Conservation (phyloP, 768 basidiomycete species). For the Trametes sanguinea region DNA sequence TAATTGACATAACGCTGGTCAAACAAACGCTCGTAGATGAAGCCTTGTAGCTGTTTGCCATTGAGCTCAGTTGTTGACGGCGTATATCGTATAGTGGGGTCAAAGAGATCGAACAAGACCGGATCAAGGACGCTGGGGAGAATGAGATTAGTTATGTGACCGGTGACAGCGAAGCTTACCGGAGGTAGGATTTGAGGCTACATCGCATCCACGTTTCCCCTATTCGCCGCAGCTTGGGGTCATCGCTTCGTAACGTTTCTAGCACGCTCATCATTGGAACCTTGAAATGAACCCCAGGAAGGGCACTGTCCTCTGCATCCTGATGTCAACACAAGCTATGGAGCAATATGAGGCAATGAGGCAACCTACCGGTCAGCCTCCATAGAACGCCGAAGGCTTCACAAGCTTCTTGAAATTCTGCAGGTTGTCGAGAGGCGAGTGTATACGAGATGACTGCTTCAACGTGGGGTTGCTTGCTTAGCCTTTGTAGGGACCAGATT, state of each 20-base stretch:
- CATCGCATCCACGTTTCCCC: conserved; percentile 99
- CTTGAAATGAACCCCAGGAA: conserved; percentile 83
- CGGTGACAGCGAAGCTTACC: conserved; percentile 47
- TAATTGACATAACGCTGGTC: conserved; percentile 76
- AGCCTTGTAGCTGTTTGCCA: conserved; percentile 68
- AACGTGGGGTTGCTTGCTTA: conserved; percentile 58
- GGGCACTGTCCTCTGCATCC: conserved; percentile 69
- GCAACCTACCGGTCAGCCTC: conserved; percentile 73
- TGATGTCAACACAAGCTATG: conserved; percentile 15
- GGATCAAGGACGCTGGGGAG: conserved; percentile 81
- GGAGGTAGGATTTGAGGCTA: conserved; percentile 85
- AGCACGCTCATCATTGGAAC: conserved; percentile 87
- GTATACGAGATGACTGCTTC: conserved; percentile 79
- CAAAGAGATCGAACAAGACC: conserved; percentile 73
- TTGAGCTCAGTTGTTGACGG: conserved; percentile 52
- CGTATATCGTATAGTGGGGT: conserved; percentile 62
- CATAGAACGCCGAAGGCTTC: conserved; percentile 93
- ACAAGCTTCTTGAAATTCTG: conserved; percentile 56
- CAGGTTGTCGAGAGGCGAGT: conserved; percentile 57
- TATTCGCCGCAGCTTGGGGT: conserved; percentile 71
- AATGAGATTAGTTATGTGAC: not conserved
- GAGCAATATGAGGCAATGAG: not conserved
- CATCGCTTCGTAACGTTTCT: conserved; percentile 76
- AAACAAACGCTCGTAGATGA: conserved; percentile 70
- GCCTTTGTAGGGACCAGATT: conserved; percentile 75